These are phyloP conservation scores for Xerocomellus intermedius DNA, from an alignment of 768 basidiomycete genomes.

Conservation along the genomic window DNA sequence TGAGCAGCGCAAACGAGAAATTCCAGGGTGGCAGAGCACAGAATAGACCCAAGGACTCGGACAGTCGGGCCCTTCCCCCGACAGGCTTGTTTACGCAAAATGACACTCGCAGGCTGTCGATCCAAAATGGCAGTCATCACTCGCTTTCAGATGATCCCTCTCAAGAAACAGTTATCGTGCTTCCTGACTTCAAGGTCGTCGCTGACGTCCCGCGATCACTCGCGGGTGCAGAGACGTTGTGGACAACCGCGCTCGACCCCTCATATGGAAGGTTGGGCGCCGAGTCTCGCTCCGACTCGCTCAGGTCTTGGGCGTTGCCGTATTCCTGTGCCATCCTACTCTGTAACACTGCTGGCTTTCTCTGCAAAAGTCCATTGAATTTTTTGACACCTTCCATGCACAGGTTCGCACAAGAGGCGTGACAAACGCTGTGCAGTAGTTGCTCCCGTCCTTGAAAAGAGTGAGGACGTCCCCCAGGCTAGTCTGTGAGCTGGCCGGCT, in stretches of 20 bases:
- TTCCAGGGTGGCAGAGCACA: slow-evolving; percentile 2
- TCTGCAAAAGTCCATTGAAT: background rate
- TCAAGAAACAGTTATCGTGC: slow-evolving; percentile 77
- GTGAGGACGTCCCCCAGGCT: slow-evolving; percentile 39
- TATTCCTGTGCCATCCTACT: slow-evolving; percentile 89
- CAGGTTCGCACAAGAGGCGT: slow-evolving; percentile 90
- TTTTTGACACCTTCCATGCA: background rate
- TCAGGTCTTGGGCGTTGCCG: slow-evolving; percentile 78
- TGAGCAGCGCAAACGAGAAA: slow-evolving; percentile 31
- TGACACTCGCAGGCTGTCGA: slow-evolving; percentile 56
- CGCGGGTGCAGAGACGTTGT: slow-evolving; percentile 69
- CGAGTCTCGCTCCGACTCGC: slow-evolving; percentile 41
- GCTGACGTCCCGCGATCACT: slow-evolving; percentile 63
- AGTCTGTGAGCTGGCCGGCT: slow-evolving; percentile 9
- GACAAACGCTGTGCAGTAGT: slow-evolving; percentile 91
- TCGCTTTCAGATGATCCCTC: slow-evolving; percentile 60
- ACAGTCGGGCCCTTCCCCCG: slow-evolving; percentile 12
- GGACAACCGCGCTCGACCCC: slow-evolving; percentile 62
- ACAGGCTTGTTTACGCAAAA: slow-evolving; percentile 59
- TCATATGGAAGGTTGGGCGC: slow-evolving; percentile 48
- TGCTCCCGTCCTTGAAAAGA: slow-evolving; percentile 77
- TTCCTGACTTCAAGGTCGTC: slow-evolving; percentile 90
- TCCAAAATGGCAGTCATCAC: slow-evolving; percentile 82
- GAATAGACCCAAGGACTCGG: background rate
- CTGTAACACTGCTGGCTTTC: slow-evolving; percentile 50